phyloP scores from a whole-genome alignment of 1,284 basidiomycete genomes.

The Kwoniella shivajii region DNA sequence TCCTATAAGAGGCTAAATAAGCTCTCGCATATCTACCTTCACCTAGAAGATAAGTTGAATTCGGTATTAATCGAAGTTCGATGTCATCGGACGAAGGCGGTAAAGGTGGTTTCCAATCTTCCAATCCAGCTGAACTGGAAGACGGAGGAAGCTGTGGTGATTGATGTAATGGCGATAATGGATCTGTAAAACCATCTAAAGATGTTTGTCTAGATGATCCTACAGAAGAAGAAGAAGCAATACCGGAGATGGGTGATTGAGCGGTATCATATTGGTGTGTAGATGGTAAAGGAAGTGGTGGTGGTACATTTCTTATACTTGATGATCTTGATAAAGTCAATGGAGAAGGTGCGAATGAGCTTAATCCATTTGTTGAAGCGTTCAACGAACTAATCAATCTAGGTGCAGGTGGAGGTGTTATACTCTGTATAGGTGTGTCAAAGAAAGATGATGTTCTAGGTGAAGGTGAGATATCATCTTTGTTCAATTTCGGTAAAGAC shows the following conservation, averaged over 20 bases:
- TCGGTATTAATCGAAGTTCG: constrained; percentile 42
- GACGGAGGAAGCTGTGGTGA: constrained; percentile 38
- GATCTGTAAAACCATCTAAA: constrained; percentile 22
- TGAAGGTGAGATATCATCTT: constrained; percentile 10
- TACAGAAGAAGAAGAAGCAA: constrained; percentile 1
- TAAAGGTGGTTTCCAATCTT: constrained; percentile 38
- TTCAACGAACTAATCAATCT: constrained; percentile 18
- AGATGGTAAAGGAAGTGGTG: constrained; percentile 15
- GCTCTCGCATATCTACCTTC: constrained; percentile 56
- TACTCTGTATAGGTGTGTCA: constrained; percentile 28
- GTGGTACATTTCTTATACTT: constrained; percentile 27
- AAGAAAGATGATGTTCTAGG: constrained; percentile 50
- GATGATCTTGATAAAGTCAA: constrained; percentile 44
- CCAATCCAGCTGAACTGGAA: constrained; percentile 7
- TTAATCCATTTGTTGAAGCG: background rate
- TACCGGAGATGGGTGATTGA: background rate
- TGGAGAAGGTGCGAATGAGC: constrained; percentile 33
- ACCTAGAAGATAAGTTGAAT: constrained; percentile 51
- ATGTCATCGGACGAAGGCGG: constrained; percentile 39
- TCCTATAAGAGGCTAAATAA: constrained; percentile 52
- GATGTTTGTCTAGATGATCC: constrained; percentile 4
- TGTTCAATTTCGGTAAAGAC: constrained; percentile 1
- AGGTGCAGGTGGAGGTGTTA: constrained; percentile 36
- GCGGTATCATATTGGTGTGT: background rate
- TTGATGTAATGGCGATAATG: constrained; percentile 44